These are phyloP conservation scores for Barnettozyma pratensis DNA, from an alignment of 805 yeast species.

Conservation along the genomic window DNA sequence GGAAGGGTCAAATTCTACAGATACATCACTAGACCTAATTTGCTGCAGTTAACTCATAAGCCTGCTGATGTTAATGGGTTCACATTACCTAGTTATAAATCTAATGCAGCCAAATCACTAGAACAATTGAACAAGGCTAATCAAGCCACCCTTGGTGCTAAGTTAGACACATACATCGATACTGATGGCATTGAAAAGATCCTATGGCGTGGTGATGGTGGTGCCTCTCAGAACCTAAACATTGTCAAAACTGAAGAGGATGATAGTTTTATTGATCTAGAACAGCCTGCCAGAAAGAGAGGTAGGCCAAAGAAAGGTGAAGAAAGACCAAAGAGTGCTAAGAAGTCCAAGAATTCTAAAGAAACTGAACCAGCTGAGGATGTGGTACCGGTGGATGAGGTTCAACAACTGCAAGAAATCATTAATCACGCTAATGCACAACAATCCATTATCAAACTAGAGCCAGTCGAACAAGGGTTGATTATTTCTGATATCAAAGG, in stretches of 20 bases:
- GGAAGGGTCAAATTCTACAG: slow-evolving; percentile 73
- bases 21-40: slow-evolving; percentile 45
- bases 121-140: slow-evolving; percentile 20
- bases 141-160: slow-evolving; percentile 23
- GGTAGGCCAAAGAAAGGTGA: slow-evolving; percentile 25
- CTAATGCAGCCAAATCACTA: slow-evolving; percentile 8
- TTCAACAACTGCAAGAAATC: slow-evolving; percentile 1
- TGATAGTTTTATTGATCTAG: background rate
- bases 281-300: slow-evolving; percentile 16
- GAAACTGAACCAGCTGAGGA: background rate
- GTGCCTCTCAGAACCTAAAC: background rate
- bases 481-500: slow-evolving; percentile 31
- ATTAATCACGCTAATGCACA: background rate
- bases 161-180: slow-evolving; percentile 4
- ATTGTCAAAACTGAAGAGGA: slow-evolving; percentile 2
- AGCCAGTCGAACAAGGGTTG: background rate
- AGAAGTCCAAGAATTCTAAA: slow-evolving; percentile 7
- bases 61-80: slow-evolving; percentile 26
- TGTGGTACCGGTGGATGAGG: background rate
- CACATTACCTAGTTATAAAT: slow-evolving; percentile 16
- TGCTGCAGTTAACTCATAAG: slow-evolving; percentile 28
- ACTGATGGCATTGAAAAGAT: slow-evolving; percentile 6
- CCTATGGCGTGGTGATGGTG: slow-evolving; percentile 14
- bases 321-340: slow-evolving; percentile 11
- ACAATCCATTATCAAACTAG: background rate